Conservation (phyloP, 2,329 filamentous ascomycete species). For the Penicillium thymicola region DNA sequence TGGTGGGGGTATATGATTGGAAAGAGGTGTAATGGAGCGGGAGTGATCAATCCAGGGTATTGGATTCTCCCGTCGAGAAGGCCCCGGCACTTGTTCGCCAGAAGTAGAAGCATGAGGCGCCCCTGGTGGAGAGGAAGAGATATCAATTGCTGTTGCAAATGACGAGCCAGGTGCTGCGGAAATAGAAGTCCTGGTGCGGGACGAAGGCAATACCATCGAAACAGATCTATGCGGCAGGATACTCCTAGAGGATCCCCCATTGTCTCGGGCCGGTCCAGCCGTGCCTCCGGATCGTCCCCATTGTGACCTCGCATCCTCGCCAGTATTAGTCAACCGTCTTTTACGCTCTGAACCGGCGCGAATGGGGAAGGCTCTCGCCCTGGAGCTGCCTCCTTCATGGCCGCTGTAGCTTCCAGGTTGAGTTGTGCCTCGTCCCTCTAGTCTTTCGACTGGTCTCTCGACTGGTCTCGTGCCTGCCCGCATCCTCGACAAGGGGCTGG, state of each 20-base stretch:
- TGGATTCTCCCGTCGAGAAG: neutral
- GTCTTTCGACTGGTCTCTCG: neutral
- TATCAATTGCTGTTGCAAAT: constrained; percentile 34
- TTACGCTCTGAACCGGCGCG: constrained; percentile 35
- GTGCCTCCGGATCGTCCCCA: neutral
- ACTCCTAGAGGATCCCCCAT: constrained; percentile 4
- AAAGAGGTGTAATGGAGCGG: neutral
- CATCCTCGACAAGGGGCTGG: neutral
- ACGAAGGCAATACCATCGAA: constrained; percentile 18
- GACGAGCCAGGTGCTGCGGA: constrained; percentile 26
- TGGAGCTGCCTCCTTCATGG: neutral
- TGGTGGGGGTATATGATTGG: neutral
- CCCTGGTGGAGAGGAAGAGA: constrained; percentile 30
- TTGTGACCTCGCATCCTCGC: constrained; percentile 25
- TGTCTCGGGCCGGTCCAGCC: constrained; percentile 1
- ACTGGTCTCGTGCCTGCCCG: neutral
- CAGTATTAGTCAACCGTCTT: constrained; percentile 40
- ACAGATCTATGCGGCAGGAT: constrained; percentile 26
- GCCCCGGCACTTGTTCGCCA: neutral
- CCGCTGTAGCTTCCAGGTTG: neutral
- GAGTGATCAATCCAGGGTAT: constrained; percentile 9
- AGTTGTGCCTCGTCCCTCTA: neutral
- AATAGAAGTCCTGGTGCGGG: constrained; percentile 11
- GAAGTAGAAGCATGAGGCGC: neutral
- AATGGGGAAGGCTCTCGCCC: neutral